These are phyloP conservation scores for Pseudogymnoascus sp. DNA, from an alignment of 2,329 filamentous ascomycete species.

Conservation along the genomic window DNA sequence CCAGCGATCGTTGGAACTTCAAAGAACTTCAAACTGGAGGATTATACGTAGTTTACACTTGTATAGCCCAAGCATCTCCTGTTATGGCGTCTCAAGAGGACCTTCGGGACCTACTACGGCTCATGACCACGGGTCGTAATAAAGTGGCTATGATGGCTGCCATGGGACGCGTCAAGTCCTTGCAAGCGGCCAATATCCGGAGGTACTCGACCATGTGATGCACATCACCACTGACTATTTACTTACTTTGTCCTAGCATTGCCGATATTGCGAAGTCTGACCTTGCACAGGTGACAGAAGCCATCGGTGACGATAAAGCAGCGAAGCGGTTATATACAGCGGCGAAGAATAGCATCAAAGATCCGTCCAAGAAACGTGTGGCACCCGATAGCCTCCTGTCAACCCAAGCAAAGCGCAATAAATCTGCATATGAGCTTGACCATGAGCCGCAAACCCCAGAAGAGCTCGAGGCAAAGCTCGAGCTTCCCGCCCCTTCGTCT, in stretches of 20 bases:
- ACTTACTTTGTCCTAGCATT: conserved; percentile 20
- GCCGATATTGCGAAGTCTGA: conserved; percentile 22
- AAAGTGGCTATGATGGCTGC: conserved; percentile 53
- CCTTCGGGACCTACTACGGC: conserved; percentile 52
- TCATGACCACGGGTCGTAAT: conserved; percentile 45
- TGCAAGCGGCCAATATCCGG: conserved; percentile 46
- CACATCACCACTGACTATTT: conserved; percentile 7
- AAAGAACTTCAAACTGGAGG: background rate
- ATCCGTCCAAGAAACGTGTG: conserved; percentile 20
- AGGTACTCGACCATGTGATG: conserved; percentile 36
- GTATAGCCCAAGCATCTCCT: background rate
- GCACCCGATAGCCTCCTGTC: conserved; percentile 15
- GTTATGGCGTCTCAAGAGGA: conserved; percentile 50
- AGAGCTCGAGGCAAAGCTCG: conserved; percentile 55
- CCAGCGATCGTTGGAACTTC: background rate
- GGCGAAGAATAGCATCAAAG: conserved; percentile 21
- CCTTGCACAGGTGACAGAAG: conserved; percentile 18
- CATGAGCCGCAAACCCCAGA: conserved; percentile 35
- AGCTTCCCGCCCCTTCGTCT: conserved; percentile 44
- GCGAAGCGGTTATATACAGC: conserved; percentile 26
- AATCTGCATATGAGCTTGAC: conserved; percentile 24
- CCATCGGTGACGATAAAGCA: conserved; percentile 24
- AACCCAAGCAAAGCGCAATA: conserved; percentile 19
- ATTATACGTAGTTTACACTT: background rate
- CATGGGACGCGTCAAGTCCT: conserved; percentile 49